phyloP scores from a whole-genome alignment of 768 basidiomycete genomes.

The Tulasnella sp. region DNA sequence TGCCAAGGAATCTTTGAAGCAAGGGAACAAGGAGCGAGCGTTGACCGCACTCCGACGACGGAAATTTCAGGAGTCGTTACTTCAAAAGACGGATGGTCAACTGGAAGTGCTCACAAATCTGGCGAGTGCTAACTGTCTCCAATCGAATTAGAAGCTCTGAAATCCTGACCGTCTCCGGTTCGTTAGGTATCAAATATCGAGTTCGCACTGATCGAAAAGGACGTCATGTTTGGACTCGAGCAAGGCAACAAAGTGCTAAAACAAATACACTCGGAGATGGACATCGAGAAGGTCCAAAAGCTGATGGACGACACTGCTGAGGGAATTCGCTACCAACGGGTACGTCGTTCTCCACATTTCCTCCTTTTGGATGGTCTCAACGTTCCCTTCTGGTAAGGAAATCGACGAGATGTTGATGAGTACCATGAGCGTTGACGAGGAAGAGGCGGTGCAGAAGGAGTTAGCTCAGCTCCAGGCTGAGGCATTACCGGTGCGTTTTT shows the following conservation, averaged over 20 bases:
- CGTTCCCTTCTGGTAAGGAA: slow-evolving; percentile 55
- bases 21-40: slow-evolving; percentile 80
- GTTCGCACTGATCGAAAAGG: slow-evolving; percentile 87
- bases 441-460: slow-evolving; percentile 86
- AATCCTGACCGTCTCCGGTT: neutral
- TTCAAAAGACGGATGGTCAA: slow-evolving; percentile 82
- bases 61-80: slow-evolving; percentile 86
- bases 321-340: slow-evolving; percentile 83
- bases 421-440: slow-evolving; percentile 75
- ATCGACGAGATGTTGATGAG: slow-evolving; percentile 78
- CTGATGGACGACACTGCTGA: slow-evolving; percentile 88
- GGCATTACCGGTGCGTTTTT: slow-evolving; percentile 29
- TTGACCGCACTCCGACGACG: slow-evolving; percentile 76
- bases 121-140: slow-evolving; percentile 33
- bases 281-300: slow-evolving; percentile 83
- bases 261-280: slow-evolving; percentile 91
- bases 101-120: slow-evolving; percentile 81
- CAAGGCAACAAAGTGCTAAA: slow-evolving; percentile 90
- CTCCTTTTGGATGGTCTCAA: neutral
- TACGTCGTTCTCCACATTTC: slow-evolving; percentile 27
- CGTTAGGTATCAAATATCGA: slow-evolving; percentile 94
- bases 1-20: slow-evolving; percentile 67
- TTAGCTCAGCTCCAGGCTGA: slow-evolving; percentile 55
- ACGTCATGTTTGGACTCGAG: slow-evolving; percentile 82
- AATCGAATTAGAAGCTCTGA: neutral